Percentiles rank a stretch among this genome's conserved stretches.
phyloP scores from a whole-genome alignment of 768 basidiomycete species.

The Leucosporidium scottii region DNA sequence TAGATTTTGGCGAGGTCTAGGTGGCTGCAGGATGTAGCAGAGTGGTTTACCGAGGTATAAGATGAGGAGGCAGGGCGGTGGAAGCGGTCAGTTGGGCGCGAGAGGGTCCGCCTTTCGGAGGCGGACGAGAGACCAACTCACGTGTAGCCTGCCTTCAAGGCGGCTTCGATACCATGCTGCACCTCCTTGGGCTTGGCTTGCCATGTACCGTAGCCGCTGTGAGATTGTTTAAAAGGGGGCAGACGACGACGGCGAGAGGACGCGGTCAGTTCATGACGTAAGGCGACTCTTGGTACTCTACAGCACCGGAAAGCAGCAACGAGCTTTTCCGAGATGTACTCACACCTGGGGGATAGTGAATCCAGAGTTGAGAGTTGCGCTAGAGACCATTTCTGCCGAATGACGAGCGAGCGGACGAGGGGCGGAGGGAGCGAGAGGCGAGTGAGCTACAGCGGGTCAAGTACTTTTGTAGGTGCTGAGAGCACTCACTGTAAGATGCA shows the following conservation, averaged over 20 bases:
- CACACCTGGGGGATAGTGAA: slow-evolving; percentile 53
- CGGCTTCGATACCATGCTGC: slow-evolving; percentile 43
- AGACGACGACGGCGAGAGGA: neutral
- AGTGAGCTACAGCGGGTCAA: too few species aligned
- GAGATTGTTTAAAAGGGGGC: neutral
- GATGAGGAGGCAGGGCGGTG: too few species aligned
- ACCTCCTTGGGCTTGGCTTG: slow-evolving; percentile 68
- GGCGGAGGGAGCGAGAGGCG: too few species aligned
- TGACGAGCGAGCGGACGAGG: too few species aligned
- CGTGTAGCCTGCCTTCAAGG: slow-evolving; percentile 63
- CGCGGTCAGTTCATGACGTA: neutral
- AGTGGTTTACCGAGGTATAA: neutral
- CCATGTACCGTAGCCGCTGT: slow-evolving; percentile 76
- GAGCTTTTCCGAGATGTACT: neutral
- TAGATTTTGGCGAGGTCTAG: slow-evolving; percentile 71
- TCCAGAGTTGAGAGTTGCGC: slow-evolving; percentile 48
- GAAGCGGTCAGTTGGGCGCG: too few species aligned
- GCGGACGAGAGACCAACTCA: neutral
- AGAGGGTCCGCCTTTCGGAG: neutral
- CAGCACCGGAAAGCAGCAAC: neutral
- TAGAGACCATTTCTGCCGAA: slow-evolving; percentile 19
- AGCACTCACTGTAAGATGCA: too few species aligned
- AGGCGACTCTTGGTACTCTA: neutral
- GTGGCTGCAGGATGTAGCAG: slow-evolving; percentile 47
- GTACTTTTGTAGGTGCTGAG: too few species aligned